These are phyloP conservation scores for Boletellus deceptivus DNA, from an alignment of 1,284 basidiomycete species.

Conservation along the genomic window DNA sequence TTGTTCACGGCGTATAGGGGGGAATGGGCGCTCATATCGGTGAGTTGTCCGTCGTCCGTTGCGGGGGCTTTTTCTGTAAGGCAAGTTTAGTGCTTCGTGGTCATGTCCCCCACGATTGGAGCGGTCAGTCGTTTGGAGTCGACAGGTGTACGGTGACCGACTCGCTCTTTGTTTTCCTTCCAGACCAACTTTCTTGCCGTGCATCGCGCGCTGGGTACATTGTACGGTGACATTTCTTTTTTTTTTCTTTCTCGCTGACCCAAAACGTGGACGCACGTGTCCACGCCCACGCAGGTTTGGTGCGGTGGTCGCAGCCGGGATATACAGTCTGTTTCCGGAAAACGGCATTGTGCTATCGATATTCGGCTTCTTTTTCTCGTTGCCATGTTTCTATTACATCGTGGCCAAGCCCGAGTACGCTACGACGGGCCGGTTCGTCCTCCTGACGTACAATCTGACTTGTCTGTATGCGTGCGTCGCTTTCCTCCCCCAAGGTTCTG, in stretches of 20 bases:
- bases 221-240: conserved; percentile 48
- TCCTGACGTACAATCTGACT: conserved; percentile 89
- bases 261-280: no score
- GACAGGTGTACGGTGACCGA: no score
- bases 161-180: no score
- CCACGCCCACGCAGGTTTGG: conserved; percentile 55
- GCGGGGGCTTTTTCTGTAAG: conserved; percentile 1
- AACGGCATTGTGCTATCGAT: conserved; percentile 73
- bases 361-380: conserved; percentile 87
- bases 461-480: conserved; percentile 75
- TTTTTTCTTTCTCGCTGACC: no score
- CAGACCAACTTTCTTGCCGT: conserved; percentile 77
- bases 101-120: conserved; percentile 87
- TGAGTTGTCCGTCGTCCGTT: conserved; percentile 33
- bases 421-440: conserved; percentile 82
- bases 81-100: conserved; percentile 70
- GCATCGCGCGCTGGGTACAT: conserved; percentile 78
- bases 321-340: conserved; percentile 77
- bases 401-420: conserved; percentile 77
- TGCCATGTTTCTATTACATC: conserved; percentile 94
- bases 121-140: conserved; percentile 49
- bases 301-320: conserved; percentile 69
- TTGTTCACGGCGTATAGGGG: conserved; percentile 81
- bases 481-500: not conserved
- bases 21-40: conserved; percentile 94